Percentiles rank a stretch among this genome's conserved stretches.
These are phyloP conservation scores for Tetrastigma voinierianum DNA, from an alignment of 164 flowering plant species.

Conservation along the genomic window DNA sequence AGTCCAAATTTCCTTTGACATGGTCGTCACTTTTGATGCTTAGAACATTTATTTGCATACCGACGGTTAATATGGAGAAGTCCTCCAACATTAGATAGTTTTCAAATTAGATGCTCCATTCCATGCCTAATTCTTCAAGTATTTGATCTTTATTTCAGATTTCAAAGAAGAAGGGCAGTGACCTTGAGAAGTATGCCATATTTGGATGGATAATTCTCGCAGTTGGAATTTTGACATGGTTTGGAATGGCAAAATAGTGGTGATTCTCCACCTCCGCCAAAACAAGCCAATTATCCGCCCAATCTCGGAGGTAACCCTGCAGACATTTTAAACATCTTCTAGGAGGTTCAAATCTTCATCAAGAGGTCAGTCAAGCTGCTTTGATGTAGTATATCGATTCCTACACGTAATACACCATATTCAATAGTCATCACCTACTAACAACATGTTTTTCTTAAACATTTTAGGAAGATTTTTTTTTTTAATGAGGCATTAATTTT, in stretches of 20 bases:
- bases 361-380: background rate
- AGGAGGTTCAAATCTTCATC: constrained; percentile 4
- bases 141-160: constrained; percentile 26
- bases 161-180: constrained; percentile 58
- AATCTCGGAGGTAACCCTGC: background rate
- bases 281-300: constrained; percentile 24
- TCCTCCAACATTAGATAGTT: no score
- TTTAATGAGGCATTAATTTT: no score
- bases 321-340: background rate
- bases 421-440: background rate
- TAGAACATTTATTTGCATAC: no score
- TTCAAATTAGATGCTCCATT: no score
- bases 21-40: no score
- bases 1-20: no score
- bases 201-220: constrained; percentile 82
- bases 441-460: no score
- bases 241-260: constrained; percentile 70
- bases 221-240: constrained; percentile 64
- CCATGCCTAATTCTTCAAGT: background rate
- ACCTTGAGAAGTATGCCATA: constrained; percentile 71
- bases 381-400: no score
- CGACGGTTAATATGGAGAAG: no score
- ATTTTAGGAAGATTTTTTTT: no score
- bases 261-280: no score
- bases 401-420: background rate